These are phyloP conservation scores for Leccinum glutinopallens DNA, from an alignment of 1,284 basidiomycete genomes.

Conservation along the genomic window DNA sequence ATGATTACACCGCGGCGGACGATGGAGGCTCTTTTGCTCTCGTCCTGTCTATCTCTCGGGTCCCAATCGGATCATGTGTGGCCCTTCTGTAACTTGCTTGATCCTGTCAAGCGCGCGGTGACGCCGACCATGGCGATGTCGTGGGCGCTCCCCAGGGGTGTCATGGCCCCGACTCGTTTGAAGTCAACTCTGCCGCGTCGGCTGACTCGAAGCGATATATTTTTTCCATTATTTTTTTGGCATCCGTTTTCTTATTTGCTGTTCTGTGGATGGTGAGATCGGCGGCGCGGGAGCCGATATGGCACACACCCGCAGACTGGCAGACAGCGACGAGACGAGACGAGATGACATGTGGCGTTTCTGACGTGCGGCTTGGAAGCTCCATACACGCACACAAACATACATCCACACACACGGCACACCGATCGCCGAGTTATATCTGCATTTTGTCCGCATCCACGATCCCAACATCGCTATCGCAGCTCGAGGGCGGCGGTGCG, in stretches of 20 bases:
- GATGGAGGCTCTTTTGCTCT: background rate
- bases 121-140: background rate
- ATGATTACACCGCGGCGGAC: background rate
- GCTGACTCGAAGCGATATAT: background rate
- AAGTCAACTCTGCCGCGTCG: background rate
- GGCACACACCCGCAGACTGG: background rate
- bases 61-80: background rate
- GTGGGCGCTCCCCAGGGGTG: background rate
- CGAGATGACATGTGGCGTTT: constrained; percentile 1
- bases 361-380: background rate
- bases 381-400: background rate
- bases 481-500: background rate
- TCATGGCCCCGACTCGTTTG: background rate
- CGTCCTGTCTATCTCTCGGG: background rate
- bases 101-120: background rate
- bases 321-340: background rate
- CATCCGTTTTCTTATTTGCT: background rate
- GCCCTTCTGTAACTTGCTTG: background rate
- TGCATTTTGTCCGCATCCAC: background rate
- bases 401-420: background rate
- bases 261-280: background rate
- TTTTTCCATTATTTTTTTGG: background rate
- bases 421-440: background rate
- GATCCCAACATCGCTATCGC: background rate
- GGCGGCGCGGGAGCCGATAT: background rate